These are phyloP conservation scores for Penicillium hesseltinei DNA, from an alignment of 2,329 filamentous ascomycete genomes.

Conservation along the genomic window DNA sequence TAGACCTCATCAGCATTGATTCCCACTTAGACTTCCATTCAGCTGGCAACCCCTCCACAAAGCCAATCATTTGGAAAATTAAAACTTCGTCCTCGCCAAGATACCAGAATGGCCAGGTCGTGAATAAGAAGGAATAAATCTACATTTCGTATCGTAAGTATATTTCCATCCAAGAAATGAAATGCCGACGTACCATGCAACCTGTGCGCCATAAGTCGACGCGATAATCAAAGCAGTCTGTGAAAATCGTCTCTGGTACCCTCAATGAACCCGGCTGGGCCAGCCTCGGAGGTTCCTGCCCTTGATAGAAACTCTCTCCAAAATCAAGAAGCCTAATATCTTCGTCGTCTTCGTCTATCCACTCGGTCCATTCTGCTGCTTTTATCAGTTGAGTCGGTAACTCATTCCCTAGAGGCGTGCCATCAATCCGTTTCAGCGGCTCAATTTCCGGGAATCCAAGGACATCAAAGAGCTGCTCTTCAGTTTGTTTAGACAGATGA, in stretches of 20 bases:
- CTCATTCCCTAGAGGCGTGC: slow-evolving; percentile 19
- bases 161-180: not conserved
- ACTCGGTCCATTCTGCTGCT: slow-evolving; percentile 23
- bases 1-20: slow-evolving; percentile 13
- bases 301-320: slow-evolving; percentile 24
- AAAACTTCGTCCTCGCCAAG: slow-evolving; percentile 17
- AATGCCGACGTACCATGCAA: slow-evolving; percentile 22
- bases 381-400: slow-evolving; percentile 27
- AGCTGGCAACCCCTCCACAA: slow-evolving; percentile 21
- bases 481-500: slow-evolving; percentile 10
- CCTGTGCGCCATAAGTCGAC: slow-evolving; percentile 36
- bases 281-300: slow-evolving; percentile 21
- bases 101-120: slow-evolving; percentile 19
- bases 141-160: slow-evolving; percentile 11
- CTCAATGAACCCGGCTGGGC: slow-evolving; percentile 26
- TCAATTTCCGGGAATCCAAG: slow-evolving; percentile 22
- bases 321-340: slow-evolving; percentile 26
- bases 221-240: slow-evolving; percentile 27
- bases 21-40: slow-evolving; percentile 24
- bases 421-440: slow-evolving; percentile 19
- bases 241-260: slow-evolving; percentile 34
- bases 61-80: slow-evolving; percentile 24
- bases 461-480: slow-evolving; percentile 21
- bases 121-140: slow-evolving; percentile 27
- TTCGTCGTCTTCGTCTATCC: slow-evolving; percentile 29